These are phyloP conservation scores for Ceriops tagal DNA, from an alignment of 345 rosid genomes.

Conservation along the genomic window DNA sequence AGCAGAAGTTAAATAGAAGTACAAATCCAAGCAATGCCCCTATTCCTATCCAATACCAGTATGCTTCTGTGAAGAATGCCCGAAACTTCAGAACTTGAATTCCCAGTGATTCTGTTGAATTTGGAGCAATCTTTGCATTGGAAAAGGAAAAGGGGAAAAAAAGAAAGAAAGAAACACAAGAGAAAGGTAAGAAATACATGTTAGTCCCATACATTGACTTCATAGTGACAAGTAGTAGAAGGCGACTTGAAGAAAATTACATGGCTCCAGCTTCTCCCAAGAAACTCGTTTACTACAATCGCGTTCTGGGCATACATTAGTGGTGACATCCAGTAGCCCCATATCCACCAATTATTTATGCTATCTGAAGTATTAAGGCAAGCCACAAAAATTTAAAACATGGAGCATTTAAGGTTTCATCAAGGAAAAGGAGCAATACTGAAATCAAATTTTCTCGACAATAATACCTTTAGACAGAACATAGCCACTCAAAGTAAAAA, in stretches of 20 bases:
- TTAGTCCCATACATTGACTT: not conserved
- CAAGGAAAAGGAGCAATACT: not conserved
- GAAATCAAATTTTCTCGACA: slow-evolving; percentile 18
- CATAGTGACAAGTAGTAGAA: not conserved
- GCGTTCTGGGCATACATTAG: slow-evolving; percentile 72
- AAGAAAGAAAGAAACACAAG: not conserved
- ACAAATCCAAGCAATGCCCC: slow-evolving; percentile 37
- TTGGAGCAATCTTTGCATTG: slow-evolving; percentile 14
- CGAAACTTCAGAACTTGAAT: slow-evolving; percentile 36
- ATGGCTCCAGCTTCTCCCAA: slow-evolving; percentile 51
- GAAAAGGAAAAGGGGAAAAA: no score
- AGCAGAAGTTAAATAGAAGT: slow-evolving; percentile 36
- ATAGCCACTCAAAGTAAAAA: slow-evolving; percentile 54
- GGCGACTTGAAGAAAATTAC: slow-evolving; percentile 16
- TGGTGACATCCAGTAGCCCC: slow-evolving; percentile 76
- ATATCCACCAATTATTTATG: slow-evolving; percentile 75
- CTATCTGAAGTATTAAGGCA: slow-evolving; percentile 28
- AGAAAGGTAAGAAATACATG: not conserved
- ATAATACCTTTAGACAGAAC: slow-evolving; percentile 46
- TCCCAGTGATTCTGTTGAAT: slow-evolving; percentile 35
- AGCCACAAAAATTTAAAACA: not conserved
- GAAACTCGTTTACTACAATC: slow-evolving; percentile 52
- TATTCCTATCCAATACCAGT: slow-evolving; percentile 63
- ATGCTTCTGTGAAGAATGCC: slow-evolving; percentile 41
- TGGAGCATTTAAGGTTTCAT: not conserved